Evolutionary conservation across 2,329 filamentous ascomycete species (phyloP), one percentile per base, ranked within the genome.

Genomic region (Neofusicoccum laricinum): DNA sequence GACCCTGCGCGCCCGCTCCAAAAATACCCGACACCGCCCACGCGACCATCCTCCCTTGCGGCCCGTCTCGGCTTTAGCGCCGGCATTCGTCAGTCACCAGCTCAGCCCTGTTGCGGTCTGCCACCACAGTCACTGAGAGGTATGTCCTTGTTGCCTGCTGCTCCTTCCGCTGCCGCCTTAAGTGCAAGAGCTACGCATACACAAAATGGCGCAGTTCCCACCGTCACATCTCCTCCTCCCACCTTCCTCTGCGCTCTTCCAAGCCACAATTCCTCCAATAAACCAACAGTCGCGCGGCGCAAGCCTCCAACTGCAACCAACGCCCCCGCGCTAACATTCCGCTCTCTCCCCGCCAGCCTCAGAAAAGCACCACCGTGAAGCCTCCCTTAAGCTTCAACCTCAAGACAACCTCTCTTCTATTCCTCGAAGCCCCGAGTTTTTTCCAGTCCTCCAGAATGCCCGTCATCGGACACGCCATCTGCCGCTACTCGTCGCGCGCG

Each of bases 401-500:
- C 48, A 15, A 32, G 14, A n/a, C 10, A 15, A 30, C 19, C 19
- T 41, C 7, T 36, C 21, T 14, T 17, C 1, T 30, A 17, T 55
- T 38, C 7, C 4, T 30, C 25, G 25, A 43, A 38, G 10, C 14
- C 21, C n/a, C 51, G 40, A 25, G 2, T 4, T 25, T 14, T 14
- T 0, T 19, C 17, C 50, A 57, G 32, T n/a, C 14, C 53, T 30
- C 2, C 17, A 58, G 7, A 32, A 59, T 59, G 55, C 25, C 55
- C 15, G 25, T 19, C 25, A 32, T 59, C 25, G 15, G 55, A 5
- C 25, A 46, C 36, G 71, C 73, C 19, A 63, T 77, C 40, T 72
- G 76, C 51, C 74, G 71, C 61, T 78, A 78, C 70, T 76, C 75
- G 0, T 72, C 75, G 17, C 67, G 25, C 25, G 25, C 25, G 25